Evolutionary conservation across 2,329 filamentous ascomycete species (phyloP).

Genomic region (Penicillium brevicompactum): DNA sequence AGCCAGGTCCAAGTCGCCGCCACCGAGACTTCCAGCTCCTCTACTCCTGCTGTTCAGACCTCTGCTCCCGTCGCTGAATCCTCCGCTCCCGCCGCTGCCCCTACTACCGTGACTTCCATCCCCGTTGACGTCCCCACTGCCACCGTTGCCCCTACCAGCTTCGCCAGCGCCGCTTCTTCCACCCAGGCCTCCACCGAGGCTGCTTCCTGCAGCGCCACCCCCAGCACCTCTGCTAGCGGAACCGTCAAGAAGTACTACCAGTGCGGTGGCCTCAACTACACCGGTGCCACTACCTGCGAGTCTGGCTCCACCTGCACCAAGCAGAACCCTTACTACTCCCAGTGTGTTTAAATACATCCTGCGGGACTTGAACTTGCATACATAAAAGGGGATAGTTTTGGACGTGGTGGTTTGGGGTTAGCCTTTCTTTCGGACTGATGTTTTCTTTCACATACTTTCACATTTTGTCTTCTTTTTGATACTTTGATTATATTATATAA

Average conservation of each 20-base stretch:
- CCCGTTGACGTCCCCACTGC: constrained; percentile 4
- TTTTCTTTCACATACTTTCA: constrained; percentile 6
- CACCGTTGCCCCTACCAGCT: neutral
- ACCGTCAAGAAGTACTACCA: constrained; percentile 29
- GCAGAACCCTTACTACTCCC: constrained; percentile 42
- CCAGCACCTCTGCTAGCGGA: constrained; percentile 11
- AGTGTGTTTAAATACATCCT: constrained; percentile 33
- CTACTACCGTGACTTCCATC: constrained; percentile 10
- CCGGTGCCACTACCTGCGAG: constrained; percentile 36
- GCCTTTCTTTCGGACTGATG: constrained; percentile 10
- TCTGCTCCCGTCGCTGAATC: neutral
- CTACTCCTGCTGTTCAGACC: neutral
- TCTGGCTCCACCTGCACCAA: constrained; percentile 35
- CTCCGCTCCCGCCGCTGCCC: neutral
- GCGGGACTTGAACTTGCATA: neutral
- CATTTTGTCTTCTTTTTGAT: constrained; percentile 14
- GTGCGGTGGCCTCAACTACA: constrained; percentile 42
- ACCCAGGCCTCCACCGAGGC: constrained; percentile 1
- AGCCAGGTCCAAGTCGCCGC: neutral
- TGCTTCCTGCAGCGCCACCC: neutral
- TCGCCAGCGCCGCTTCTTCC: constrained; percentile 4
- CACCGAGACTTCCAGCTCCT: neutral
- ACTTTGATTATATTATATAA: constrained; percentile 10
- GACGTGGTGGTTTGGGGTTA: constrained; percentile 10
- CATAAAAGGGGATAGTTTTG: constrained; percentile 10